phyloP scores from a whole-genome alignment of 352 stramenopile species.

The Globisporangium canariense region DNA sequence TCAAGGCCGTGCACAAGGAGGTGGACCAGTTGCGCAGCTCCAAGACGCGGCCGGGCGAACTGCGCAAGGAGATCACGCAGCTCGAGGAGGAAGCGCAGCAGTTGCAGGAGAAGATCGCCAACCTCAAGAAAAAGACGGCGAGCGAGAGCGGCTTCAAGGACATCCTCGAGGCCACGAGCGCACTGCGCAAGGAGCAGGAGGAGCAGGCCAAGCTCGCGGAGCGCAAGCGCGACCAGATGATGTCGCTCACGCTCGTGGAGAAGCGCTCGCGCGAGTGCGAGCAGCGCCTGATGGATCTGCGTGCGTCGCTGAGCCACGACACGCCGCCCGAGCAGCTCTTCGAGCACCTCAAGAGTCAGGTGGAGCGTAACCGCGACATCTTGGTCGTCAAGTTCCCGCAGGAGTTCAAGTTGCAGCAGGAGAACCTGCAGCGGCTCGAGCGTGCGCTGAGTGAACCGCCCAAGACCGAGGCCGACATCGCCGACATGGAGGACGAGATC shows the following conservation, averaged over 20 bases:
- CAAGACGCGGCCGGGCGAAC: conserved; percentile 79
- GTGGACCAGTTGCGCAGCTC: conserved; percentile 78
- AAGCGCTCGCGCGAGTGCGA: conserved; percentile 71
- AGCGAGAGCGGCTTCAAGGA: conserved; percentile 83
- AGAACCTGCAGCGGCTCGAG: conserved; percentile 76
- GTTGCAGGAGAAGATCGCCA: conserved; percentile 88
- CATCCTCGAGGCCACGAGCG: conserved; percentile 88
- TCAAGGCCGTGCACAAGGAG: conserved; percentile 90
- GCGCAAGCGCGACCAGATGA: conserved; percentile 87
- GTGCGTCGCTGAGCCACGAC: conserved; percentile 68
- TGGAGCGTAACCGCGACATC: conserved; percentile 72
- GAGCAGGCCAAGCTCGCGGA: conserved; percentile 91
- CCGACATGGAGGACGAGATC: conserved; percentile 84
- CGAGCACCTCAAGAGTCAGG: conserved; percentile 75
- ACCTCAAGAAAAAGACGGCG: conserved; percentile 86
- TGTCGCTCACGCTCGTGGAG: conserved; percentile 81
- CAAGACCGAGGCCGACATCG: conserved; percentile 85
- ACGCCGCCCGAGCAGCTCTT: conserved; percentile 86
- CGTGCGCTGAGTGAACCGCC: conserved; percentile 62
- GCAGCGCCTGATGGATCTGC: conserved; percentile 67
- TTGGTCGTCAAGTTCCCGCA: conserved; percentile 66
- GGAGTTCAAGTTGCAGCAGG: conserved; percentile 73
- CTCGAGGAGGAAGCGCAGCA: conserved; percentile 90
- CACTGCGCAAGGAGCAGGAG: conserved; percentile 92
- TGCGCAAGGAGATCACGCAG: conserved; percentile 90